phyloP scores from a whole-genome alignment of 305 asterid genomes.

The Fraxinus baroniana region DNA sequence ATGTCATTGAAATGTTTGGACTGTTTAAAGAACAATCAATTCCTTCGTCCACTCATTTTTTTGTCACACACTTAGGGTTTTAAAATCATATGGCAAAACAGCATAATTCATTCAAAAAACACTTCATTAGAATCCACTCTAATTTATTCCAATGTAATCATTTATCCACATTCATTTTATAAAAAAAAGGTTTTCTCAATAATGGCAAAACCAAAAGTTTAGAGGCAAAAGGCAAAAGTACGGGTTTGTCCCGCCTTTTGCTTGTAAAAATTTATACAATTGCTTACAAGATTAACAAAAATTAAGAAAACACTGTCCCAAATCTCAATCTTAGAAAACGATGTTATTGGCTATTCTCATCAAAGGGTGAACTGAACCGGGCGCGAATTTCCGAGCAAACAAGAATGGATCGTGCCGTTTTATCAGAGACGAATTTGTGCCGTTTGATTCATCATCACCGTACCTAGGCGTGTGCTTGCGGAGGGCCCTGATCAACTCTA shows the following conservation, averaged over 20 bases:
- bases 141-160: not conserved
- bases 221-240: not conserved
- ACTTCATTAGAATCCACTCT: not conserved
- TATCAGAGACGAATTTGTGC: constrained; percentile 33
- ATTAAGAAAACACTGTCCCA: not conserved
- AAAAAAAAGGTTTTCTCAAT: not conserved
- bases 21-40: not conserved
- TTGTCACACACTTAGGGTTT: not conserved
- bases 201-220: not conserved
- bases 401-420: constrained; percentile 50
- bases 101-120: not conserved
- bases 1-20: not conserved
- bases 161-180: not conserved
- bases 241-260: constrained; percentile 43
- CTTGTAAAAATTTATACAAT: not conserved
- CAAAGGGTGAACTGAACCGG: constrained; percentile 39
- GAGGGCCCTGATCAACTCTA: constrained; percentile 40
- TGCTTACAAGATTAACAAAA: constrained; percentile 4
- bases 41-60: not conserved
- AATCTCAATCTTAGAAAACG: constrained; percentile 47
- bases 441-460: constrained; percentile 44
- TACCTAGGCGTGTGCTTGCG: constrained; percentile 50
- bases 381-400: constrained; percentile 75
- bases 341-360: constrained; percentile 47
- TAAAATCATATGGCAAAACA: not conserved